Evolutionary conservation across 2,329 filamentous ascomycete genomes (phyloP), one percentile per base, ranked within the genome.

Genomic region (Coniella lustricola): DNA sequence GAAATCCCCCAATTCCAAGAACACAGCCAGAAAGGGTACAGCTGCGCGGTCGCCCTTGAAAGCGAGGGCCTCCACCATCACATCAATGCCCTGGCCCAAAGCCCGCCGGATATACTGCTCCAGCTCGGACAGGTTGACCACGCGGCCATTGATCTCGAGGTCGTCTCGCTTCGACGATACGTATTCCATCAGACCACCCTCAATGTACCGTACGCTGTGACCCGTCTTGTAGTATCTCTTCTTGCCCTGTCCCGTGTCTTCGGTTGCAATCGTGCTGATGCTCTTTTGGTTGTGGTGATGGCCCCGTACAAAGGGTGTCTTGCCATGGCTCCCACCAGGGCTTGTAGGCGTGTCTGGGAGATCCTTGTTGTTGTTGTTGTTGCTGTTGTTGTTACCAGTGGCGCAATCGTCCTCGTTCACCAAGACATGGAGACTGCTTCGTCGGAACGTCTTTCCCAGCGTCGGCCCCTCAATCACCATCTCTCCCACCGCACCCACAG

Each of bases 401-500:
- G n/a, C n/a, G n/a, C n/a, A n/a, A n/a, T n/a, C n/a, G 18, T 20
- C 32, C 1, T 50, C 48, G 8, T 53, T 47, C 7, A 31, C 39
- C 7, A 39, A 31, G 2, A 21, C 22, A 29, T n/a, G 32, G 10
- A 53, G 35, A 12, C 41, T 50, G 18, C 47, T 50, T 12, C 44
- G 22, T 2, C 50, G 48, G 31, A 53, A 53, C 4, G 51, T 51
- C 20, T 69, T 66, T 2, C 68, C 68, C 7, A 74, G 57, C 0
- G 68, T 76, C 0, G 76, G 75, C 0, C 79, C 78, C 55, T 82
- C 78, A 31, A 84, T 74, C 3, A 82, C 46, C 29, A 64, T 48
- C 45, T 64, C 62, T 10, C 62, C 62, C 10, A 62, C 54, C 0
- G 73, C 69, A 1, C 79, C 79, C 12, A 77, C 61, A 0, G 76